A percentile compares a stretch with the other conserved stretches of the same genome.
Evolutionary conservation across 257 asterid species (phyloP).

Genomic region (Solanum stenotomum): DNA sequence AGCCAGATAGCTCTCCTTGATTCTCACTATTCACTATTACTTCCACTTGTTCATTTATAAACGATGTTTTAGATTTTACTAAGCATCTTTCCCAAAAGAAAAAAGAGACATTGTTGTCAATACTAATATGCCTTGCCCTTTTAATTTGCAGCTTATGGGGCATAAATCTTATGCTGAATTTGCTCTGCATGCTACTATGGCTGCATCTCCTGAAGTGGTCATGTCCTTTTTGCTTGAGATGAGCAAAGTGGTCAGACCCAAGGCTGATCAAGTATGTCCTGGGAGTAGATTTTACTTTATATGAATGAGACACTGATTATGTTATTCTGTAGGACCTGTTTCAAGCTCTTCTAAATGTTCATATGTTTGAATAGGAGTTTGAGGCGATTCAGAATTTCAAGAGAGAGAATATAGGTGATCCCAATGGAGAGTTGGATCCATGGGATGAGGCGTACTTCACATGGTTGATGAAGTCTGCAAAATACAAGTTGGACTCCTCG

Average conservation of each 20-base stretch:
- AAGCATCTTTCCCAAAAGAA: neutral
- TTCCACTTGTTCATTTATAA: neutral
- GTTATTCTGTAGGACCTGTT: neutral
- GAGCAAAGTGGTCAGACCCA: slow-evolving; percentile 75
- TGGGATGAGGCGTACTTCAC: slow-evolving; percentile 95
- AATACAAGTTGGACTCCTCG: slow-evolving; percentile 62
- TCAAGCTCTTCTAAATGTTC: neutral
- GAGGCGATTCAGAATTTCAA: slow-evolving; percentile 57
- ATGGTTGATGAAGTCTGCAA: slow-evolving; percentile 64
- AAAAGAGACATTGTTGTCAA: neutral
- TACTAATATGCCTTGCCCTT: neutral
- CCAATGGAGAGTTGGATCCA: slow-evolving; percentile 62
- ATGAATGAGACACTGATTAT: neutral
- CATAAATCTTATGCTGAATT: slow-evolving; percentile 66
- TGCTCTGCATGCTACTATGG: slow-evolving; percentile 76
- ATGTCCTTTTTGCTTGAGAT: slow-evolving; percentile 67
- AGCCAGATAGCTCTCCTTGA: neutral
- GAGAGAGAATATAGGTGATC: slow-evolving; percentile 33
- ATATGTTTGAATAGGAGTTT: slow-evolving; percentile 48
- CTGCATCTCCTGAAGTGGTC: slow-evolving; percentile 85
- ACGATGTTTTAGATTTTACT: neutral
- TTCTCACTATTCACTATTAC: neutral
- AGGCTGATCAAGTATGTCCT: slow-evolving; percentile 73
- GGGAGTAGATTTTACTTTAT: slow-evolving; percentile 1
- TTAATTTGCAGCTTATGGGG: slow-evolving; percentile 67